Conservation (phyloP, 164 flowering plant species). For the Vitis vinifera region ASM3070453v1 NC_081813.1:2883001-2883500, state of each 20-base stretch:
- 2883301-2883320: conserved; percentile 16
- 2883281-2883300: conserved; percentile 18
- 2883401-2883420: conserved; percentile 24
- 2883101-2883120: neutral
- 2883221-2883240: too few species aligned
- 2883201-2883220: too few species aligned
- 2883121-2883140: neutral
- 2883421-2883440: conserved; percentile 30
- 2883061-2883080: neutral
- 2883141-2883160: neutral
- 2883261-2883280: conserved; percentile 12
- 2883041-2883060: neutral
- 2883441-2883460: neutral
- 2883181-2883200: too few species aligned
- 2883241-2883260: neutral
- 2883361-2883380: conserved; percentile 19
- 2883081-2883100: neutral
- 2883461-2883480: neutral
- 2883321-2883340: conserved; percentile 30
- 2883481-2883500: too few species aligned
- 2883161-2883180: too few species aligned
- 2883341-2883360: conserved; percentile 31
- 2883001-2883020: too few species aligned
- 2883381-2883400: conserved; percentile 33
- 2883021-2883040: too few species aligned